A percentile compares a stretch with the other conserved stretches of the same genome.
Evolutionary conservation across 257 asterid species (phyloP).

Genomic region (Solanum dulcamara): DNA sequence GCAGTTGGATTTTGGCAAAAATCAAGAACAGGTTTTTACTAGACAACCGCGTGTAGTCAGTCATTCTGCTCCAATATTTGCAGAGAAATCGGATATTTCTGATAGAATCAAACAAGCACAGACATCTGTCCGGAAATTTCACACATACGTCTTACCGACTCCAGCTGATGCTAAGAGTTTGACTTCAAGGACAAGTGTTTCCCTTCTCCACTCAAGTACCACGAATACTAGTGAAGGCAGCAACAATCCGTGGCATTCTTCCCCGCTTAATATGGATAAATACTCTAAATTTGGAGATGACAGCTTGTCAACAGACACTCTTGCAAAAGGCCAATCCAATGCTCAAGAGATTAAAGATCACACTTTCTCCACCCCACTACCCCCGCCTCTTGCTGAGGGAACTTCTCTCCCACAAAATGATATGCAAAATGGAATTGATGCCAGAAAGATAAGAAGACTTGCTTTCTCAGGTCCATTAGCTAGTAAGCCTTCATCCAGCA

Average conservation of each 20-base stretch:
- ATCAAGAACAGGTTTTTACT: constrained; percentile 39
- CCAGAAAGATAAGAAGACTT: constrained; percentile 38
- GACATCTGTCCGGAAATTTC: constrained; percentile 32
- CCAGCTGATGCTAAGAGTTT: constrained; percentile 77
- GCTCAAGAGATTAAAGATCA: constrained; percentile 35
- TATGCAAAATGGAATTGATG: constrained; percentile 33
- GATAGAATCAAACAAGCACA: constrained; percentile 53
- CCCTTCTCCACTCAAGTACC: constrained; percentile 22
- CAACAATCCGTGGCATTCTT: constrained; percentile 69
- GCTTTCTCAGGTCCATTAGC: constrained; percentile 86
- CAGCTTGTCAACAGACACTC: constrained; percentile 16
- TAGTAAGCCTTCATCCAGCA: constrained; percentile 58
- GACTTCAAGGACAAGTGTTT: constrained; percentile 26
- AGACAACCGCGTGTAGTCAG: constrained; percentile 43
- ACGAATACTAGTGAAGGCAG: constrained; percentile 24
- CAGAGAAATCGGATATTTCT: constrained; percentile 65
- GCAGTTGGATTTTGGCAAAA: constrained; percentile 33
- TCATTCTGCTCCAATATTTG: constrained; percentile 83
- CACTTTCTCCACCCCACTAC: constrained; percentile 57
- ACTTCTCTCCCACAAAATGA: constrained; percentile 34
- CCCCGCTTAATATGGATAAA: constrained; percentile 64
- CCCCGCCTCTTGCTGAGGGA: constrained; percentile 57
- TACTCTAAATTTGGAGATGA: constrained; percentile 34
- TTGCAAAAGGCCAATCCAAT: constrained; percentile 27
- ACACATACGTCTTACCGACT: constrained; percentile 77